Percentiles rank a stretch among this genome's conserved stretches.
Evolutionary conservation across 202 grass and related monocot genomes (phyloP).

Genomic region (Sporobolus alterniflorus): DNA sequence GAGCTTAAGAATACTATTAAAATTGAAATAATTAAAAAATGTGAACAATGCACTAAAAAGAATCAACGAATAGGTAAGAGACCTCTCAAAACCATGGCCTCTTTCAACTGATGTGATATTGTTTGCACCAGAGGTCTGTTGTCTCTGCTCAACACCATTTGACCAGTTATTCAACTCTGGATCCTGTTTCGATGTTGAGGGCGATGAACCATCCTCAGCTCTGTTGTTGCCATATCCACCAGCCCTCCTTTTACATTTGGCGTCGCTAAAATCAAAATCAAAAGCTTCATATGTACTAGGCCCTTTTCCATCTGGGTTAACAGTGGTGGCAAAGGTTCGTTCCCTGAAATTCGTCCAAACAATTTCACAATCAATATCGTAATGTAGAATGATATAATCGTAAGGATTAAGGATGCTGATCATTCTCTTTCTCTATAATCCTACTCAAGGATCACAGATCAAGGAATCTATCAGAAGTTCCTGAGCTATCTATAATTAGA

Average conservation of each 20-base stretch:
- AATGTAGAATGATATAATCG: conserved; percentile 1
- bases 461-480: not conserved
- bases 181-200: conserved; percentile 71
- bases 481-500: conserved; percentile 14
- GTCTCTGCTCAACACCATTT: conserved; percentile 62
- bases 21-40: not conserved
- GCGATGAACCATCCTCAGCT: conserved; percentile 61
- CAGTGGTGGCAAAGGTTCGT: not conserved
- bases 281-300: conserved; percentile 39
- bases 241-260: conserved; percentile 48
- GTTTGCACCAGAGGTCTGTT: conserved; percentile 54
- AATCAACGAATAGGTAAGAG: conserved; percentile 30
- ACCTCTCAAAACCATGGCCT: conserved; percentile 75
- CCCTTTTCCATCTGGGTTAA: conserved; percentile 39
- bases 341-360: conserved; percentile 50
- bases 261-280: conserved; percentile 48
- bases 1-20: not conserved
- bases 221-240: conserved; percentile 48
- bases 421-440: conserved; percentile 23
- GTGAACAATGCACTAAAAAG: not conserved
- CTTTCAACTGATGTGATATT: conserved; percentile 52
- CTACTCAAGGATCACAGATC: not conserved
- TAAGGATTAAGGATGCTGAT: not conserved
- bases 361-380: conserved; percentile 27
- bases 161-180: conserved; percentile 54